phyloP scores from a whole-genome alignment of 257 asterid species.

The Solanum clarkiae region DNA sequence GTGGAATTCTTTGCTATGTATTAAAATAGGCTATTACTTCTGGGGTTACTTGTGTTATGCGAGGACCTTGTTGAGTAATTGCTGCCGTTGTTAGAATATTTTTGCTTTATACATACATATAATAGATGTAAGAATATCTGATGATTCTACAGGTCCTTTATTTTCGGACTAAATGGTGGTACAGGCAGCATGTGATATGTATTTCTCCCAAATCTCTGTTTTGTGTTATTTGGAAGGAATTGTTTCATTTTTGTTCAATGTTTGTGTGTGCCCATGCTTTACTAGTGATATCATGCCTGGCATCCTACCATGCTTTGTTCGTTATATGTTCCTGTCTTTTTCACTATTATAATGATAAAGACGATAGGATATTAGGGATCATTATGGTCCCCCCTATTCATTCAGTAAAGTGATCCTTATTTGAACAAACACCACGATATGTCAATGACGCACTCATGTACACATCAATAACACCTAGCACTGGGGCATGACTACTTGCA shows the following conservation, averaged over 20 bases:
- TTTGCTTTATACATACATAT: neutral
- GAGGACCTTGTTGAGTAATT: neutral
- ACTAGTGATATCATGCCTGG: neutral
- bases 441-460: neutral
- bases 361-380: neutral
- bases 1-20: neutral
- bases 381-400: neutral
- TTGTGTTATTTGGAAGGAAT: neutral
- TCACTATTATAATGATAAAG: neutral
- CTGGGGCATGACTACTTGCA: neutral
- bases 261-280: neutral
- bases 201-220: neutral
- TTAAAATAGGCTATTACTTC: neutral
- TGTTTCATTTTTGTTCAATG: neutral
- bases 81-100: neutral
- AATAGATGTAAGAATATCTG: neutral
- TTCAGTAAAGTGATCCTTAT: neutral
- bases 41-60: neutral
- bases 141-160: neutral
- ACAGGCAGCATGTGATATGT: neutral
- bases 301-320: neutral
- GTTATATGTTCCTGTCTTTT: neutral
- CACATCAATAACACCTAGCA: neutral
- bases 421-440: neutral
- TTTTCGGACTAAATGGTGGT: neutral